Evolutionary conservation across 108 stramenopile genomes (phyloP).

Genomic region (Skeletonema marinoi): DNA sequence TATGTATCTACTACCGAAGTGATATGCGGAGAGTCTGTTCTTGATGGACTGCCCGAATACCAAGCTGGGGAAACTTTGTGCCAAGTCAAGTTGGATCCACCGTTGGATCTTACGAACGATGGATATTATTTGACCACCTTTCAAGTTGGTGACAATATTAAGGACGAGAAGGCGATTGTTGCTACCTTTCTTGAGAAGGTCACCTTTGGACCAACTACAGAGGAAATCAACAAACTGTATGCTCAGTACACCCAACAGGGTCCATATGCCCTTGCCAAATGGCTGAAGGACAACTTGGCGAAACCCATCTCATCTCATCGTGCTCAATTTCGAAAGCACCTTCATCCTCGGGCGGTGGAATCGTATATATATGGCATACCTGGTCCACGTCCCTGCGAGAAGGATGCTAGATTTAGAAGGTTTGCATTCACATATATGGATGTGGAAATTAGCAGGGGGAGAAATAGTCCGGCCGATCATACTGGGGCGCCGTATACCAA

Average conservation of each 20-base stretch:
- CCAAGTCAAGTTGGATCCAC: slow-evolving; percentile 12
- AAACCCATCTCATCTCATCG: slow-evolving; percentile 29
- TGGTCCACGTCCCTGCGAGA: slow-evolving; percentile 33
- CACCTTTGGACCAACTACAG: not conserved
- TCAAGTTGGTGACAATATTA: not conserved
- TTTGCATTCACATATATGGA: slow-evolving; percentile 47
- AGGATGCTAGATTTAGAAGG: slow-evolving; percentile 24
- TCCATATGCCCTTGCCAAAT: slow-evolving; percentile 11
- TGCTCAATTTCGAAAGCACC: slow-evolving; percentile 28
- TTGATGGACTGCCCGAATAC: not conserved
- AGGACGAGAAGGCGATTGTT: not conserved
- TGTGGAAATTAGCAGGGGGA: slow-evolving; percentile 14
- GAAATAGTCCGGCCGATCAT: not conserved
- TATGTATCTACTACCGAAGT: slow-evolving; percentile 5
- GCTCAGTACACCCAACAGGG: not conserved
- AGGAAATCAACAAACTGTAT: slow-evolving; percentile 11
- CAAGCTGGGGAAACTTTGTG: slow-evolving; percentile 2
- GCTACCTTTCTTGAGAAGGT: not conserved
- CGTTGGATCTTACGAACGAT: not conserved
- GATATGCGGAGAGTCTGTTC: slow-evolving; percentile 14
- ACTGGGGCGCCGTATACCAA: slow-evolving; percentile 16
- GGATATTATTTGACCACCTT: slow-evolving; percentile 32
- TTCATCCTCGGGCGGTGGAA: slow-evolving; percentile 29
- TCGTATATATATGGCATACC: slow-evolving; percentile 31
- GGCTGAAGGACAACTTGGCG: slow-evolving; percentile 23